Base-by-base conservation (phyloP, 1,284 basidiomycete species). In the Vanrija humicola region DNA sequence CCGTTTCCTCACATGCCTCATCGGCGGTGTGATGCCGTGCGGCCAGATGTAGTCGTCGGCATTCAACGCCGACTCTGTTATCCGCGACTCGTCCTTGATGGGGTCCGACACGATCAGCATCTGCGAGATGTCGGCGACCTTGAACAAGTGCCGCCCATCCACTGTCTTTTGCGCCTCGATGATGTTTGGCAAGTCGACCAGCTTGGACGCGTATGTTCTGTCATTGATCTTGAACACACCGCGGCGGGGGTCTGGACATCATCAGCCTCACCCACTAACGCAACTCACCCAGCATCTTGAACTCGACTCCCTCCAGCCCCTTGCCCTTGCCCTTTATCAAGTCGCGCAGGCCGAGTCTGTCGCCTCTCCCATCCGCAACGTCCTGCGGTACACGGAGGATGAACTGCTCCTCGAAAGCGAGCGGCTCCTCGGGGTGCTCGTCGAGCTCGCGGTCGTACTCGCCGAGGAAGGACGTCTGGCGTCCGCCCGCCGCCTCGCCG, bases 351-450 rank as follows among this genome's bases (percentile, higher is more conserved):
- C 82, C 86, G 46, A 89, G 86, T 38, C 52, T 56, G 9, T 58
- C 55, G 10, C 70, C 64, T 25, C 46, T 60, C 12, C 68, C 74
- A n/a, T 74, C 73, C 50, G 77, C 74, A 4, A 78, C 60, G 18
- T 76, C 89, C 5, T 86, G 84, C 0, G 92, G 92, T 80, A 98
- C 86, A 42, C 94, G 79, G 29, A 99, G 79, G 55, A 99, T 87
- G 72, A 98, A 96, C 70, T 98, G 95, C 77, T 99, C 96, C 77
- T 99, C 96, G 68, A 98, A 98, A 5, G 86, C 86, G 56, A 98
- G 77, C 38, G 81, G 81, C 54, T 84, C 83, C 49, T 98, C 94
- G 59, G 96, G 91, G 59, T 95, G 90, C 58, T 90, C 93, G 74
- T 99, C 95, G 52, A 98, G 80, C 72, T 98, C 96, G 43, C 95